Conservation (phyloP, 768 basidiomycete species). For the Pleurotus djamor region DNA sequence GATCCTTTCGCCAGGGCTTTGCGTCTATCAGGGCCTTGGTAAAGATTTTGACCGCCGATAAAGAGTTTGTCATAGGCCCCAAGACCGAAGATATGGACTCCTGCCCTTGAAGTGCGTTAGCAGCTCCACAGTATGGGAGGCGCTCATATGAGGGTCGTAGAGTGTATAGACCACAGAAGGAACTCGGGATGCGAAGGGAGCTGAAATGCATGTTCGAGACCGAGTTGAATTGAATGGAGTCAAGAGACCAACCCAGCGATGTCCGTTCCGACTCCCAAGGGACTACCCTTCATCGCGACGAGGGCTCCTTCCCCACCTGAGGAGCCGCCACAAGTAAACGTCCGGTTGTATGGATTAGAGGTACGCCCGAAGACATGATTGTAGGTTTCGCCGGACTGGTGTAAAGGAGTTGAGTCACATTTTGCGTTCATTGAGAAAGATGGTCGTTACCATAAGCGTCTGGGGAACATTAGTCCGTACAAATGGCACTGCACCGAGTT, state of each 20-base stretch:
- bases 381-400: constrained; percentile 73
- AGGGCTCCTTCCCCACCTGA: constrained; percentile 87
- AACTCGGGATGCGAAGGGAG: constrained; percentile 71
- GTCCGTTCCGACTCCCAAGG: constrained; percentile 77
- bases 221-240: neutral
- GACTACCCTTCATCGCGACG: constrained; percentile 28
- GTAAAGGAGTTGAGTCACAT: neutral
- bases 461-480: constrained; percentile 77
- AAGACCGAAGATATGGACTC: constrained; percentile 71
- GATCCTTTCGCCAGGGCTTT: constrained; percentile 69
- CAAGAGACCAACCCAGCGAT: constrained; percentile 53
- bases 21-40: constrained; percentile 57
- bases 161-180: constrained; percentile 68
- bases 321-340: constrained; percentile 74
- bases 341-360: constrained; percentile 69
- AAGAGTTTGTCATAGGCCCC: constrained; percentile 62
- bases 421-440: neutral
- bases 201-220: constrained; percentile 27
- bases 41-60: constrained; percentile 63
- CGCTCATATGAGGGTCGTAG: constrained; percentile 69
- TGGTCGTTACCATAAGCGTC: constrained; percentile 56
- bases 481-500: constrained; percentile 68
- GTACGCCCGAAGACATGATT: constrained; percentile 83
- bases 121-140: constrained; percentile 63
- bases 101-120: constrained; percentile 68